Evolutionary conservation across 2,329 filamentous ascomycete species (phyloP).

Genomic region (Aspergillus pseudoglaucus): DNA sequence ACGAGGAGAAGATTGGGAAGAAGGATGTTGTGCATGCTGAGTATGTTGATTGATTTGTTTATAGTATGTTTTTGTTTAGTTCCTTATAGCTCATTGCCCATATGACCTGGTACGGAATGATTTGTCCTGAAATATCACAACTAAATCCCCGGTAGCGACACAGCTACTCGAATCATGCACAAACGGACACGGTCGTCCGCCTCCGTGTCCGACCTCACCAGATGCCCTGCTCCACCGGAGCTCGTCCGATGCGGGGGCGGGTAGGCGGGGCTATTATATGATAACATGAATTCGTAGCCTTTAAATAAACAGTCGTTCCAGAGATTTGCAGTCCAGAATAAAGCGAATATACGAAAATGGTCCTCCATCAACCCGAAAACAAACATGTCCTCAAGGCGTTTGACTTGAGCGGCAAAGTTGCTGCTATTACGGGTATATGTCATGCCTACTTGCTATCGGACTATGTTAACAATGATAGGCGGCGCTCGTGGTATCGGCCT

Average conservation of each 20-base stretch:
- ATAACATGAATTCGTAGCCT: neutral
- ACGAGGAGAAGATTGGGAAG: neutral
- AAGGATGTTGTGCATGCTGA: neutral
- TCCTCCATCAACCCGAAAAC: slow-evolving; percentile 18
- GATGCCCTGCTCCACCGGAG: neutral
- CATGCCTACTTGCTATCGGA: neutral
- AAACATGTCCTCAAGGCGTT: slow-evolving; percentile 22
- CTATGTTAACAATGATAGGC: slow-evolving; percentile 10
- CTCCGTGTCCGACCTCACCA: neutral
- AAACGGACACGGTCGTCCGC: neutral
- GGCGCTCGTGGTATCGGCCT: slow-evolving; percentile 32
- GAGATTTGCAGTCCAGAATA: neutral
- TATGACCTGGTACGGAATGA: no score
- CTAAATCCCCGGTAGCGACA: no score
- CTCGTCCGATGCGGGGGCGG: slow-evolving; percentile 1
- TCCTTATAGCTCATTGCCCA: neutral
- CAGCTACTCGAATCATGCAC: neutral
- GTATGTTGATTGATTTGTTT: neutral
- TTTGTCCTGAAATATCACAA: no score
- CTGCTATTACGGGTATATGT: slow-evolving; percentile 16
- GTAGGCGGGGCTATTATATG: neutral
- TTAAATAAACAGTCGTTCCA: neutral
- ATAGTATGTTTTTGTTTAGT: neutral
- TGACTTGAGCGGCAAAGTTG: slow-evolving; percentile 23
- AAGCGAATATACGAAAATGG: slow-evolving; percentile 11